A percentile compares a stretch with the other conserved stretches of the same genome.
Evolutionary conservation across 2,329 filamentous ascomycete species (phyloP).

Genomic region (Tolypocladium album): DNA sequence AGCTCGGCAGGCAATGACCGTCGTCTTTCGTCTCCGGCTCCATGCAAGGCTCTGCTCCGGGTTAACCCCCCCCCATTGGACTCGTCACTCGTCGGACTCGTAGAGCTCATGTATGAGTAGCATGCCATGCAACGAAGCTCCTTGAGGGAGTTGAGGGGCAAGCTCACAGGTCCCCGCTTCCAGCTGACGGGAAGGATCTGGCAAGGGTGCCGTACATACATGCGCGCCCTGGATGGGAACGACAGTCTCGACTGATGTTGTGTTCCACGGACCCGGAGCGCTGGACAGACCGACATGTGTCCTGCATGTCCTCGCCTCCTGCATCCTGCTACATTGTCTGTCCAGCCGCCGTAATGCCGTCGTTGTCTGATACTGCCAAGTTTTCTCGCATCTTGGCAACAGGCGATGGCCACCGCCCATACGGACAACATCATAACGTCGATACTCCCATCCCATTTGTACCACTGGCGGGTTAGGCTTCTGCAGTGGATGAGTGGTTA

Average conservation of each 20-base stretch:
- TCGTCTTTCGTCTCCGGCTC: not conserved
- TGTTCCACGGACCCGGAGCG: slow-evolving; percentile 4
- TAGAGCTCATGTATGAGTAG: not conserved
- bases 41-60: not conserved
- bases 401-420: not conserved
- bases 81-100: not conserved
- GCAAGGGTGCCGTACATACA: not conserved
- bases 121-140: not conserved
- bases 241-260: slow-evolving; percentile 1
- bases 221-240: not conserved
- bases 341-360: not conserved
- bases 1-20: not conserved
- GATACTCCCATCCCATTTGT: not conserved
- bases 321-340: not conserved
- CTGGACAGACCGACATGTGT: slow-evolving; percentile 4
- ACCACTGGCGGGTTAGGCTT: not conserved
- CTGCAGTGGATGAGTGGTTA: not conserved
- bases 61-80: not conserved
- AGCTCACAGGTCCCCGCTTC: not conserved
- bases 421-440: not conserved
- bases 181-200: not conserved
- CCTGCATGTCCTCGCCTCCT: slow-evolving; percentile 4
- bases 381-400: not conserved
- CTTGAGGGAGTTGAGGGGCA: too few species aligned
- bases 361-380: not conserved